A percentile compares a stretch with the other conserved stretches of the same genome.
phyloP scores from a whole-genome alignment of 768 basidiomycete species.

The Mycena epipterygia region DNA sequence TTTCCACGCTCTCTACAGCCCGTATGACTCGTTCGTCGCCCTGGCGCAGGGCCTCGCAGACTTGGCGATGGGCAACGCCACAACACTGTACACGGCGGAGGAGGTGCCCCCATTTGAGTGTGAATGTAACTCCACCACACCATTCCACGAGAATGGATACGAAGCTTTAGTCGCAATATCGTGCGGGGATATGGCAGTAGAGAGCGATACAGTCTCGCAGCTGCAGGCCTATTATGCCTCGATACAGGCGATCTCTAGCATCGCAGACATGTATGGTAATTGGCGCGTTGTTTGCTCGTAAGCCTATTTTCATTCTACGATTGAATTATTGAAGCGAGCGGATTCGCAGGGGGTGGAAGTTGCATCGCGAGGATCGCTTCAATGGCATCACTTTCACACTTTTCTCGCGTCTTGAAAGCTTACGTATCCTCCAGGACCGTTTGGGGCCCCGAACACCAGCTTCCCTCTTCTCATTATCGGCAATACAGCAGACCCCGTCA shows the following conservation, averaged over 20 bases:
- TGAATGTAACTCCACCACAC: neutral
- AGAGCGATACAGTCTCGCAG: neutral
- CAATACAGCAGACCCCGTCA: slow-evolving; percentile 37
- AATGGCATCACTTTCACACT: slow-evolving; percentile 23
- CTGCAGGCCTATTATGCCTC: neutral
- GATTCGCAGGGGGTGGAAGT: slow-evolving; percentile 13
- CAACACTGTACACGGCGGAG: neutral
- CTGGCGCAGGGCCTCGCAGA: slow-evolving; percentile 8
- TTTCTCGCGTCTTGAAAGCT: neutral
- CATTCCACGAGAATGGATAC: neutral
- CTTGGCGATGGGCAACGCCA: neutral
- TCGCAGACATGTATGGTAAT: slow-evolving; percentile 12
- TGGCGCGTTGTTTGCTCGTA: slow-evolving; percentile 12
- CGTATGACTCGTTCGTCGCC: neutral
- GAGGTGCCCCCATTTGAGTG: slow-evolving; percentile 12
- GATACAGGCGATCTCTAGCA: neutral
- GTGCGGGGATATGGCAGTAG: slow-evolving; percentile 11
- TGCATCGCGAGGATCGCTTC: slow-evolving; percentile 28
- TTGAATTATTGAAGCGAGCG: neutral
- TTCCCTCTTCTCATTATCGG: slow-evolving; percentile 48
- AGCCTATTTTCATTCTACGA: neutral
- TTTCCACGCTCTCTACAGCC: slow-evolving; percentile 5
- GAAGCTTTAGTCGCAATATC: neutral
- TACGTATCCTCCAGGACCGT: slow-evolving; percentile 38
- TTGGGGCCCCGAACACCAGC: slow-evolving; percentile 46